These are phyloP conservation scores for Leptographium procerum DNA, from an alignment of 2,329 filamentous ascomycete species.

Conservation along the genomic window DNA sequence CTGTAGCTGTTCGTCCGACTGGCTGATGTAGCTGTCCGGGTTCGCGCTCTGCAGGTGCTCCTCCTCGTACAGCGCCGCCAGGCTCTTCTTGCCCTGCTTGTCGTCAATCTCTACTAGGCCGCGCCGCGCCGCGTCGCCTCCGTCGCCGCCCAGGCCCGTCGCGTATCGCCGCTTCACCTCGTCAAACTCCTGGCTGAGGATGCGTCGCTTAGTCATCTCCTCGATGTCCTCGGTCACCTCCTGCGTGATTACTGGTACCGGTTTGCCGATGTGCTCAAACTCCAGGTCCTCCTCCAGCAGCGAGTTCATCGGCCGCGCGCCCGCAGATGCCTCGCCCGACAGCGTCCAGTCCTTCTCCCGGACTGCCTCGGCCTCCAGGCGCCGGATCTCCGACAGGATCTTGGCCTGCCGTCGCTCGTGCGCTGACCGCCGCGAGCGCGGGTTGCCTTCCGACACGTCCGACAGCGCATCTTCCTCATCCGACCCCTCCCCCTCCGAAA, in stretches of 20 bases:
- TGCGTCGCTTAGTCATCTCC: slow-evolving; percentile 84
- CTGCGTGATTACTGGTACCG: slow-evolving; percentile 84
- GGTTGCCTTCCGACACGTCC: slow-evolving; percentile 54
- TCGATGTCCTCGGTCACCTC: slow-evolving; percentile 88
- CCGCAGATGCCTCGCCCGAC: slow-evolving; percentile 73
- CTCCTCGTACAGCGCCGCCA: slow-evolving; percentile 90
- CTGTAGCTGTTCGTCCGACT: slow-evolving; percentile 68
- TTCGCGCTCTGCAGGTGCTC: slow-evolving; percentile 73
- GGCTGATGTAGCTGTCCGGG: slow-evolving; percentile 67
- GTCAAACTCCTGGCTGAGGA: slow-evolving; percentile 82
- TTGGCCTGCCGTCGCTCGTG: slow-evolving; percentile 82
- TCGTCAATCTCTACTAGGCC: slow-evolving; percentile 76
- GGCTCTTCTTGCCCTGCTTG: slow-evolving; percentile 71
- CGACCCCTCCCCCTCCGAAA: slow-evolving; percentile 52
- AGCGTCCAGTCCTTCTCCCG: slow-evolving; percentile 87
- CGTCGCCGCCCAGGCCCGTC: slow-evolving; percentile 42
- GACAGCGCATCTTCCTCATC: slow-evolving; percentile 32
- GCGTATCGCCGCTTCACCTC: slow-evolving; percentile 72
- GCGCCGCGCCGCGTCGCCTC: slow-evolving; percentile 44
- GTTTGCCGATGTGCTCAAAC: slow-evolving; percentile 91
- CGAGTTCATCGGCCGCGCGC: slow-evolving; percentile 78
- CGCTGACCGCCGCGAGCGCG: slow-evolving; percentile 63
- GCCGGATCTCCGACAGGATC: slow-evolving; percentile 79
- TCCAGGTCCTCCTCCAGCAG: slow-evolving; percentile 90
- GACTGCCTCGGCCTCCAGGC: slow-evolving; percentile 78